Evolutionary conservation across 495 filamentous ascomycete genomes (phyloP), one percentile per base, ranked within the genome.

Genomic region (Trichoderma virens): DNA sequence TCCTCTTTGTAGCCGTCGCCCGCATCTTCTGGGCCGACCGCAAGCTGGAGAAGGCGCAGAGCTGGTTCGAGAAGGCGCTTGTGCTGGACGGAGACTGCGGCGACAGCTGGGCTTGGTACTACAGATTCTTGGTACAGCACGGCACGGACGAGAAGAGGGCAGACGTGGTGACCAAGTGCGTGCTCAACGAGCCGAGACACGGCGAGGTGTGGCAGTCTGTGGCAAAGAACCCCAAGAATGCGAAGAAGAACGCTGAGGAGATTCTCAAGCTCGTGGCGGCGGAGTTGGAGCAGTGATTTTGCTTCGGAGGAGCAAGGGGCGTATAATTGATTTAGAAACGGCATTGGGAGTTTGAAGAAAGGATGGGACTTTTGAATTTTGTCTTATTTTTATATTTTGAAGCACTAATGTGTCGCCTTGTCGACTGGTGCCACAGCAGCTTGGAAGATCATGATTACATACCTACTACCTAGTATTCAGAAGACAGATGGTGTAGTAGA

Each of bases 91-190:
- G 86, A 30, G 93, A 97, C 72, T 74, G 86, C 34, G 94, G 95
- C 35, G 94, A 98, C 78, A 91, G 88, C 6, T 98, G 94, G 94
- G 94, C 91, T 43, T 98, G 93, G 93, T 98, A 97, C 70, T 94
- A 89, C 75, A 95, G 93, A 75, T 98, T 97, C 71, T 71, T 97
- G 68, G 65, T 83, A 66, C 88, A 94, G 81, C 91, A 98, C 78
- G 95, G 95, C 5, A 96, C 90, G 30, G 89, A 89, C 72, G 94
- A 98, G 76, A 96, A 96, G 87, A 78, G 89, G 70, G 80, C 77
- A 23, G 92, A 96, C 67, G 86, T 95, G 59, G 69, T 95, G 13
- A 79, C 78, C 41, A 93, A 93, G 76, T 91, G 88, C 70, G 75
- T 88, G 28, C 68, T 85, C 35, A 88, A 83, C 18, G 93, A 96